Base-by-base conservation (phyloP, 2,329 filamentous ascomycete species). In the Fusarium falciforme region DNA sequence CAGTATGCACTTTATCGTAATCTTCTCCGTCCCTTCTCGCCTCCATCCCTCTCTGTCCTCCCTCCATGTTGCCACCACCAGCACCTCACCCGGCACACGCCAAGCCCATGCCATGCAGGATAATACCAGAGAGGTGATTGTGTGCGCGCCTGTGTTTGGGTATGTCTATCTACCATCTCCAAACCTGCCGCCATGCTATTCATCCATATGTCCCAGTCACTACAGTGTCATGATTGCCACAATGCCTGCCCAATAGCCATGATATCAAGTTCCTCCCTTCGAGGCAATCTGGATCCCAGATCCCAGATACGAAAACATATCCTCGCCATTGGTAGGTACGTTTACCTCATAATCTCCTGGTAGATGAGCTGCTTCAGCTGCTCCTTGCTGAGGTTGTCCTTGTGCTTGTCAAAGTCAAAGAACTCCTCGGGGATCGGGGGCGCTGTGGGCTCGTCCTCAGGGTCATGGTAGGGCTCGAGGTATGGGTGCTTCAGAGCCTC, bases 391-490 rank as follows among this genome's bases (percentile, higher is more conserved):
- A 99, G 86, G 80, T 93, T 96, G 84, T 99, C 96, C 91, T 99
- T 99, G 89, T 98, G 97, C 90, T 98, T 98, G 86, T 99, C 96
- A 84, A 99, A 99, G 85, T 99, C 96, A 83, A 99, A 99, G 88
- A 99, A 99, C 83, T 98, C 96, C 83, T 98, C 96, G 25, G 96
- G 96, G 80, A 99, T 99, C 25, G 96, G 95, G 49, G 95, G 94
- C 20, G 96, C 96, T 14, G 94, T 98, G 59, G 96, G 96, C 89
- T 99, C 96, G 82, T 99, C 96, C 81, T 98, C 96, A 8, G 96
- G 96, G 83, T 99, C 96, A 84, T 99, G 96, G 85, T 99, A 99
- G 7, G 96, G 96, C 87, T 99, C 96, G 36, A 99, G 90, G 85
- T 99, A 99, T 6, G 96, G 96, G 85, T 99, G 96, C 86, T 96